Base-by-base conservation (phyloP, 2,329 filamentous ascomycete species). In the Alternaria novae-zelandiae region DNA sequence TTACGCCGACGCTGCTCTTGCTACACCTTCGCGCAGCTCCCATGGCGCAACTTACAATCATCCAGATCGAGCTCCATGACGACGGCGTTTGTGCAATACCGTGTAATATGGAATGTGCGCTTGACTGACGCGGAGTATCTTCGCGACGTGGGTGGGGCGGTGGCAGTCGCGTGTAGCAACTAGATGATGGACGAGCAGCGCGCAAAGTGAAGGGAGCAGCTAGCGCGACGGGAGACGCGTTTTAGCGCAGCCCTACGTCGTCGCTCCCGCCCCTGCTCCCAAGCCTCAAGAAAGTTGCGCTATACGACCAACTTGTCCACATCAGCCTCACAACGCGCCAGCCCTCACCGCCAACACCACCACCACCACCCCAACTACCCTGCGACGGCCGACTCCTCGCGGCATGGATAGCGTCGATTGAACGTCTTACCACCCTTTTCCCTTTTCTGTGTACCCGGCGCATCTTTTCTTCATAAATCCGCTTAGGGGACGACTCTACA, bases 1-100 rank as follows among this genome's bases (percentile, higher is more conserved):
- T 20, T 21, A 21, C 30, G 17, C 41, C 10, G 25, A 54, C 45
- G 51, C 13, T 45, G 12, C 36, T 12, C 41, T 17, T 54, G 43
- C 44, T 23, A 20, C 49, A 12, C 36, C 28, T 21, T 54, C 17
- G 53, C 21, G 54, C 47, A 17, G 61, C 46, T n/a, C 23, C 10
- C 15, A 13, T 36, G 15, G 51, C 41, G 26, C 30, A 20, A 64
- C 77, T 56, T 68, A 79, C 78, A 80, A 10, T 80, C 78, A 17
- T 64, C 65, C 11, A 64, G 46, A 46, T 78, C 73, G 10, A 78
- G 65, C 59, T 73, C 68, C 69, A 78, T 74, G 63, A 36, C 49
- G 20, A 47, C 61, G 44, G 30, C 21, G 30, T 23, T 36, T 53
- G 13, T 23, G 20, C 17, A 20, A 2, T n/a, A 41, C 1, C 17